Conservation (phyloP, 805 yeast genomes). For the Millerozyma acaciae region DNA sequence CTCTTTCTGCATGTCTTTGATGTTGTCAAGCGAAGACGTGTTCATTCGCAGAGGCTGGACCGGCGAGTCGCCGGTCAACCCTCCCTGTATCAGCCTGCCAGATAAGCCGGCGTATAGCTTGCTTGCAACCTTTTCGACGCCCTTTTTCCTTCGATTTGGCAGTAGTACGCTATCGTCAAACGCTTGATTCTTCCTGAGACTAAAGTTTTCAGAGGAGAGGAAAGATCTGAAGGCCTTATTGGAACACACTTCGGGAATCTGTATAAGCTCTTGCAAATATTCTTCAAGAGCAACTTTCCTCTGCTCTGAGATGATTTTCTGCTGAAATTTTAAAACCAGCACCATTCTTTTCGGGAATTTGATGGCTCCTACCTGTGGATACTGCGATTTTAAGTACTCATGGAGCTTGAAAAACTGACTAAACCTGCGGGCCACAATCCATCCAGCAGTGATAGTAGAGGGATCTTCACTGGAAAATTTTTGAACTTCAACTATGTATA, state of each 20-base stretch:
- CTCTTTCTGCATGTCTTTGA: conserved; percentile 52
- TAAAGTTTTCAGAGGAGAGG: conserved; percentile 67
- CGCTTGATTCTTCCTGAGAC: conserved; percentile 24
- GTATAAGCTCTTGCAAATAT: conserved; percentile 56
- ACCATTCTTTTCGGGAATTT: conserved; percentile 60
- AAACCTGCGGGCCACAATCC: conserved; percentile 89
- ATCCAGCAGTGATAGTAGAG: conserved; percentile 56
- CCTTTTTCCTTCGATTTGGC: conserved; percentile 9
- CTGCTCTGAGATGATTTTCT: conserved; percentile 56
- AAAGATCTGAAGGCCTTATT: conserved; percentile 71
- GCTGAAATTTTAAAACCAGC: conserved; percentile 66
- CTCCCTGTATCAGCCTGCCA: conserved; percentile 9
- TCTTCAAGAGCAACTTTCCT: conserved; percentile 58
- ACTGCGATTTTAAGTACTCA: conserved; percentile 53
- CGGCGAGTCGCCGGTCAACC: neutral
- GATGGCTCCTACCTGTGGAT: conserved; percentile 46
- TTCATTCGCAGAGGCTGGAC: too few relatives aligned
- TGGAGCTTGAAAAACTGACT: conserved; percentile 77
- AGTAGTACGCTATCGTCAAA: conserved; percentile 19
- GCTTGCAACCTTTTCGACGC: conserved; percentile 30
- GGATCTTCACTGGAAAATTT: conserved; percentile 41
- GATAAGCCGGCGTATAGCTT: conserved; percentile 30
- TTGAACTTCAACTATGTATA: conserved; percentile 76
- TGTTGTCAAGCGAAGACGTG: conserved; percentile 8
- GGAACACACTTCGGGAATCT: conserved; percentile 66